Evolutionary conservation across 768 basidiomycete species (phyloP), one percentile per base, ranked within the genome.

Genomic region (Pleurotus tuoliensis): DNA sequence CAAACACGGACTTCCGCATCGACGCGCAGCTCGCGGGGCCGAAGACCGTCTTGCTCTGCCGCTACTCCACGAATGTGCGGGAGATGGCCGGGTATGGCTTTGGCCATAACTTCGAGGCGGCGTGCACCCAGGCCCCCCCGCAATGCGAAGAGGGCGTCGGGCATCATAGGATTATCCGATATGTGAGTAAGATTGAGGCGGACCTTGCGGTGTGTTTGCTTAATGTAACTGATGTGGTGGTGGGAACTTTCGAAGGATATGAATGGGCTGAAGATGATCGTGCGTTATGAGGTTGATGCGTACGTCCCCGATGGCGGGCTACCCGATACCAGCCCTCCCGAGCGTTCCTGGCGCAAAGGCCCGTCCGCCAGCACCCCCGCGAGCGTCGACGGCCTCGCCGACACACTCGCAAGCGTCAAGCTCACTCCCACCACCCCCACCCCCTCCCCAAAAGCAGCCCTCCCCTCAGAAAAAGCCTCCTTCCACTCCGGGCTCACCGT

Each of bases 101-200:
- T 66, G 87, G 87, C 0, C 71, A 79, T 47, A 83, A 79, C 56
- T 92, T 88, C 61, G 82, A 88, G 62, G 77, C 73, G 58, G 79
- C 78, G 0, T 75, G 78, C 3, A 86, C 87, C 0, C 68, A 56
- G n/a, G 63, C 70, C 16, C 78, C 76, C 1, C 59, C 66, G 3
- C 81, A 79, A 41, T 84, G 85, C 60, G 76, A 77, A 53, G 69
- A 73, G 24, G 73, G 73, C 47, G 73, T 79, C 0, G 84, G 80
- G 0, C 86, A 90, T 61, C 81, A 87, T 62, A 76, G 87, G 20
- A 80, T 87, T 56, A 67, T 88, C 9, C 73, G 70, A 60, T 88
- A 87, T 58, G 88, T 88, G 66, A 69, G 84, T 34, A 11, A 0
- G 30, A 24, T 5, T 24, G 24, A 24, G 24, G 24, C 24, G 4